Base-by-base conservation (phyloP, 805 yeast species). In the Kuraishia floccosa region DNA sequence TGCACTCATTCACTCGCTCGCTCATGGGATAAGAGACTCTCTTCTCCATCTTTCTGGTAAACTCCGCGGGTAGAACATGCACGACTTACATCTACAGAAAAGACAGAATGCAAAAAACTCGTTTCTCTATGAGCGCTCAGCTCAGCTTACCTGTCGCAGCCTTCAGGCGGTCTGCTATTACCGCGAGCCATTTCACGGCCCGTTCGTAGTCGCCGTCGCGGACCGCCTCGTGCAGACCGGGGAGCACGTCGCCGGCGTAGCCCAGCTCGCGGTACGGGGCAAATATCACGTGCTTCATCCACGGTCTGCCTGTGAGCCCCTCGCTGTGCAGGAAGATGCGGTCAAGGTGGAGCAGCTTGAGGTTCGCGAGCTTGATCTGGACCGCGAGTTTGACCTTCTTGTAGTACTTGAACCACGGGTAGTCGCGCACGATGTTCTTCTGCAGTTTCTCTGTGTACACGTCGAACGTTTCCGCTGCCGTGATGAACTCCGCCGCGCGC, bases 351-450 rank as follows among this genome's bases (percentile, higher is more conserved):
- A 65, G 58, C 18, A 75, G 45, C 41, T 68, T 71, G 32, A 58
- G 55, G 39, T 77, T 76, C 5, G 70, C 54, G 18, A 68, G 48
- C 34, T 76, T 68, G 34, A 78, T 58, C 33, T 67, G 65, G 11
- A 78, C 65, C 30, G 74, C 76, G 4, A 75, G 59, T 30, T 57
- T 63, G 23, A 82, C 45, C 50, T 84, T 84, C 39, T 62, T 67
- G 39, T 61, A 65, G 31, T 66, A 55, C 38, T 66, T 60, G 57
- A 77, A 84, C 86, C 94, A 80, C 1, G 96, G 86, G 42, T 69
- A 79, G 42, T 84, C 96, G 26, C 64, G 56, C 1, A 63, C 52
- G 33, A 76, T 68, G 21, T 66, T 61, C 2, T 55, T 52, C 38
- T 72, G 74, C 17, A 83, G 58, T 2, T 58, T 47, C 3, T 44